These are phyloP conservation scores for Stentor roeselii DNA, from an alignment of 73 alveolate genomes.

Conservation along the genomic window DNA sequence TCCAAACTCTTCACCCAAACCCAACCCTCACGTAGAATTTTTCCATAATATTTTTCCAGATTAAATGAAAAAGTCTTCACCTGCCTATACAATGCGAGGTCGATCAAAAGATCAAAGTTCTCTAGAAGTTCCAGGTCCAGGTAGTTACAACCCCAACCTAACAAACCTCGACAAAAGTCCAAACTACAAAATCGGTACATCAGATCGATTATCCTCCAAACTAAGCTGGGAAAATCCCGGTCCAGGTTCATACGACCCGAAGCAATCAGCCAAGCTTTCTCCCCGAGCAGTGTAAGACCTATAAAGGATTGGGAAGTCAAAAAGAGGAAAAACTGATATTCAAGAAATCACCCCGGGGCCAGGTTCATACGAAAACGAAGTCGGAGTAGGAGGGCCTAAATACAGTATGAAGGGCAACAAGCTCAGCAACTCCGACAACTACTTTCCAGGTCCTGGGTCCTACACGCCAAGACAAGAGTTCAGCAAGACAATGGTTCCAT, in stretches of 20 bases:
- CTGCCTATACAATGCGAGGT: neutral
- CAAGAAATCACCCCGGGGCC: conserved; percentile 9
- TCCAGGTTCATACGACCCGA: conserved; percentile 12
- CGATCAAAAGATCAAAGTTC: neutral
- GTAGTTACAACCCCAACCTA: neutral
- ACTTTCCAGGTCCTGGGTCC: conserved; percentile 15
- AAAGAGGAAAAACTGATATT: neutral
- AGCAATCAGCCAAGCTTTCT: neutral
- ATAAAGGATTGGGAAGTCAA: conserved; percentile 14
- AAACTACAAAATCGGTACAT: neutral
- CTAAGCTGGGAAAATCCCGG: neutral
- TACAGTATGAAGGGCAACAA: conserved; percentile 9
- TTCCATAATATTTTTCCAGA: neutral
- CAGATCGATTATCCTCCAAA: neutral
- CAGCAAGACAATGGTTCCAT: neutral
- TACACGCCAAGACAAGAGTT: neutral
- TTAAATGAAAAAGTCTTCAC: conserved; percentile 9
- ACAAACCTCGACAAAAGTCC: conserved; percentile 4
- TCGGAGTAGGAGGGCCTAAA: neutral
- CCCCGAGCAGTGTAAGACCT: conserved; percentile 1
- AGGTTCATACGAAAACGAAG: neutral
- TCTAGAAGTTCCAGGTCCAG: conserved; percentile 15
- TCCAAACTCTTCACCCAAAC: neutral
- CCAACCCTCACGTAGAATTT: too few relatives aligned
- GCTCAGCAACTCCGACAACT: neutral